These are phyloP conservation scores for Penicillium robsamsonii DNA, from an alignment of 495 filamentous ascomycete species.

Conservation along the genomic window DNA sequence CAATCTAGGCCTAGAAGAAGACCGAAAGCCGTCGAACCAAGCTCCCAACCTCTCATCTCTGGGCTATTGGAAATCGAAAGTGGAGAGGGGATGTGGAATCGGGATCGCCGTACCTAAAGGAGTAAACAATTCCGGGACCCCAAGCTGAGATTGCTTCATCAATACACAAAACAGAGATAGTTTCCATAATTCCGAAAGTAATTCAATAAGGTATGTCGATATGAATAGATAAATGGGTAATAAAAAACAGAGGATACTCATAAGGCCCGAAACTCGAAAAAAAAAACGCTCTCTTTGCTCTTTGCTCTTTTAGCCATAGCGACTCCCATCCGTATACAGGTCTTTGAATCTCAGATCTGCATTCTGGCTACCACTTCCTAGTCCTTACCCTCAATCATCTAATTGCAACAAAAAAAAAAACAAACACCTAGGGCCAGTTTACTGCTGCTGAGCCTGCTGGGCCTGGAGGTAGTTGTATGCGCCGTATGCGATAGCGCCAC, in stretches of 20 bases:
- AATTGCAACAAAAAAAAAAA: not conserved
- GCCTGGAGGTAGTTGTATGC: constrained; percentile 85
- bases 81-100: not conserved
- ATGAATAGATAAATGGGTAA: not conserved
- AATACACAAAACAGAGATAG: no score
- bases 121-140: constrained; percentile 18
- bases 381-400: not conserved
- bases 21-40: not conserved
- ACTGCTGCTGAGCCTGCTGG: constrained; percentile 38
- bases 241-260: not conserved
- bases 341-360: not conserved
- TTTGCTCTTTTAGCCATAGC: constrained; percentile 12
- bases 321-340: not conserved
- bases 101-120: constrained; percentile 14
- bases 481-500: constrained; percentile 72
- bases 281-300: constrained; percentile 11
- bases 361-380: not conserved
- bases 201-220: not conserved
- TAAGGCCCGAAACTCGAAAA: constrained; percentile 5
- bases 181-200: not conserved
- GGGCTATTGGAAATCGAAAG: not conserved
- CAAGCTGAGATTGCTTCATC: no score
- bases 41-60: not conserved
- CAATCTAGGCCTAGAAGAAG: not conserved
- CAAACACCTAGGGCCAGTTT: constrained; percentile 1